A percentile compares a stretch with the other conserved stretches of the same genome.
Conservation (phyloP, 1,284 basidiomycete genomes). For the Sutorius eximius region DNA sequence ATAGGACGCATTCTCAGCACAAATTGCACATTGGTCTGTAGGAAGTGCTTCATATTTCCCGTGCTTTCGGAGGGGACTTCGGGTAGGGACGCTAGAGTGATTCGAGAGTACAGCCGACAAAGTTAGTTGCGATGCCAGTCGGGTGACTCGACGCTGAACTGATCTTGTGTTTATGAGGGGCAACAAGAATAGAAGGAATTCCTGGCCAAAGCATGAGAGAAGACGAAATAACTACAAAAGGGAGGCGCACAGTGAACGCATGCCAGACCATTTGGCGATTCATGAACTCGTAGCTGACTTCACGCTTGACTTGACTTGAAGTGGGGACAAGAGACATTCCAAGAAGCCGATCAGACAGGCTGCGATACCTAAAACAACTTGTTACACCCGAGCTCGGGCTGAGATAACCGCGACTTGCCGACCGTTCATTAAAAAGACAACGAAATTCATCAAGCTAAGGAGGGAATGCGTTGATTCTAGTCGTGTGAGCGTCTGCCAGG, state of each 20-base stretch:
- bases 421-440: conserved; percentile 85
- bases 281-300: conserved; percentile 98
- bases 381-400: background rate
- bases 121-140: conserved; percentile 38
- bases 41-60: conserved; percentile 68
- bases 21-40: conserved; percentile 75
- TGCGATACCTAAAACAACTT: conserved; percentile 68
- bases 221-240: background rate
- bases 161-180: conserved; percentile 77
- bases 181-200: conserved; percentile 92
- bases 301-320: conserved; percentile 67
- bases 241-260: conserved; percentile 80
- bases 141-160: conserved; percentile 58
- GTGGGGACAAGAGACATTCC: conserved; percentile 78
- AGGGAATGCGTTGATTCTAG: conserved; percentile 67
- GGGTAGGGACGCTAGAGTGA: background rate
- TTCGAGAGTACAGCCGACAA: conserved; percentile 28
- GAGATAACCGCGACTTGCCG: conserved; percentile 48
- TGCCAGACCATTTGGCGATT: conserved; percentile 99
- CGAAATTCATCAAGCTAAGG: conserved; percentile 73
- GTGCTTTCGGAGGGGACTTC: conserved; percentile 32
- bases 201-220: conserved; percentile 48
- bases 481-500: conserved; percentile 72
- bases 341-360: conserved; percentile 82
- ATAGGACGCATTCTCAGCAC: conserved; percentile 69